phyloP scores from a whole-genome alignment of 2,329 filamentous ascomycete species.

The Lasiodiplodia gonubiensis region DNA sequence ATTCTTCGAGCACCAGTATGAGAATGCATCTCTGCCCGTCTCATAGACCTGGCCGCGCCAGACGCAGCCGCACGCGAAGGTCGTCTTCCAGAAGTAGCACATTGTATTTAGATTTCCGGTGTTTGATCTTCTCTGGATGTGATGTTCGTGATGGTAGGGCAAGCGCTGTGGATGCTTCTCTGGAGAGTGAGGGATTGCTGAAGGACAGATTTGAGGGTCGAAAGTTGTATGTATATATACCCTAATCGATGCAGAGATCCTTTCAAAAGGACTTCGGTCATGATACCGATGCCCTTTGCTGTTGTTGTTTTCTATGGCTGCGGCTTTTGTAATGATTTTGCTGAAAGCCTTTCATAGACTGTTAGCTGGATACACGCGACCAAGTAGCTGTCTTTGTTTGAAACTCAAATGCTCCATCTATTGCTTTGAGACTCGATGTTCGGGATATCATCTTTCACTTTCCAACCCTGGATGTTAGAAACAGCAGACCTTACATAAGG shows the following conservation, averaged over 20 bases:
- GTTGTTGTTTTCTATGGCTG: background rate
- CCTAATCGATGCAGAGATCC: background rate
- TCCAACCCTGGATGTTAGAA: background rate
- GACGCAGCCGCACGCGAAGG: background rate
- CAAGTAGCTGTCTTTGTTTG: background rate
- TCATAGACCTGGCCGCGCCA: background rate
- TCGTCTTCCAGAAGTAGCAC: background rate
- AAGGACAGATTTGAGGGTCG: background rate
- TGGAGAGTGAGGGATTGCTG: accelerated
- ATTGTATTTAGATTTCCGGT: background rate
- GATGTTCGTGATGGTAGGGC: background rate
- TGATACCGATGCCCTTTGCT: background rate
- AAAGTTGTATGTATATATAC: background rate
- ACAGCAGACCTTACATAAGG: background rate
- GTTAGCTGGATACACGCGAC: background rate
- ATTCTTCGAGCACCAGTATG: background rate
- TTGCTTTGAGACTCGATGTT: no score
- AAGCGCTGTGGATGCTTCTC: background rate
- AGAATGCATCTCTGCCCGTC: background rate
- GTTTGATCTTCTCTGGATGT: background rate
- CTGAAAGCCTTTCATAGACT: background rate
- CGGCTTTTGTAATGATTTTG: background rate
- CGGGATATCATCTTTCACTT: no score
- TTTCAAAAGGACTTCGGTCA: background rate
- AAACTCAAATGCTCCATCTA: background rate